Conservation (phyloP, 306 rosid genomes). For the Corylus americana region DNA sequence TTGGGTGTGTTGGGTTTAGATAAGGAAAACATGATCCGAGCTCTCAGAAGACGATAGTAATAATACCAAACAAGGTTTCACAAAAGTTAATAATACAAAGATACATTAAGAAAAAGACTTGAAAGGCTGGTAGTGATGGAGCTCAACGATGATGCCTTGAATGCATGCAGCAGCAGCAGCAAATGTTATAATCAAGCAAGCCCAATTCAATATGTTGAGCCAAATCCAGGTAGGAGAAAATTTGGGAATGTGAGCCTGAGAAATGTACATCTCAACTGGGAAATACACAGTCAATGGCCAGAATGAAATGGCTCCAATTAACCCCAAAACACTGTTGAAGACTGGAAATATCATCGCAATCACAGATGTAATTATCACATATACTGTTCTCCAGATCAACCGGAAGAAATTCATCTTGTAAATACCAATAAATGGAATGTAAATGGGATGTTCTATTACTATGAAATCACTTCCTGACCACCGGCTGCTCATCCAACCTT, state of each 20-base stretch:
- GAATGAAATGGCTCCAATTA: conserved; percentile 55
- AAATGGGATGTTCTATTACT: conserved; percentile 37
- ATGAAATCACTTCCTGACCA: conserved; percentile 44
- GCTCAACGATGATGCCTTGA: conserved; percentile 40
- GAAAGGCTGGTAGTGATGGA: conserved; percentile 48
- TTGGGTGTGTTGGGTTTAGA: too few relatives aligned
- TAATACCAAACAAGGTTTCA: not conserved
- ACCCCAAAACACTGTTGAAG: conserved; percentile 59
- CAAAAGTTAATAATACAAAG: not conserved
- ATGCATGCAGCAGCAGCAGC: conserved; percentile 55
- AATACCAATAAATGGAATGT: conserved; percentile 33
- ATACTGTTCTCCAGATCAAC: conserved; percentile 41
- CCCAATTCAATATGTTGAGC: conserved; percentile 32
- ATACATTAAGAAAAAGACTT: conserved; percentile 3
- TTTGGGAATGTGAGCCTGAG: conserved; percentile 38
- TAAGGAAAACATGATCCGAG: too few relatives aligned
- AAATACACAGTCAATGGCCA: conserved; percentile 66
- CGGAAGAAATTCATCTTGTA: conserved; percentile 47
- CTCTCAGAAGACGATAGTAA: not conserved
- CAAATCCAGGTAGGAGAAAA: conserved; percentile 43
- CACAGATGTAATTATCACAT: conserved; percentile 34
- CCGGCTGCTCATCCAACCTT: conserved; percentile 21
- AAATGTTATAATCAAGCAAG: conserved; percentile 46
- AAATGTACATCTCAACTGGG: conserved; percentile 58
- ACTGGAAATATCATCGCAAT: conserved; percentile 53